Conservation (phyloP, 1,284 basidiomycete genomes). For the Porogramme epimiltina region DNA sequence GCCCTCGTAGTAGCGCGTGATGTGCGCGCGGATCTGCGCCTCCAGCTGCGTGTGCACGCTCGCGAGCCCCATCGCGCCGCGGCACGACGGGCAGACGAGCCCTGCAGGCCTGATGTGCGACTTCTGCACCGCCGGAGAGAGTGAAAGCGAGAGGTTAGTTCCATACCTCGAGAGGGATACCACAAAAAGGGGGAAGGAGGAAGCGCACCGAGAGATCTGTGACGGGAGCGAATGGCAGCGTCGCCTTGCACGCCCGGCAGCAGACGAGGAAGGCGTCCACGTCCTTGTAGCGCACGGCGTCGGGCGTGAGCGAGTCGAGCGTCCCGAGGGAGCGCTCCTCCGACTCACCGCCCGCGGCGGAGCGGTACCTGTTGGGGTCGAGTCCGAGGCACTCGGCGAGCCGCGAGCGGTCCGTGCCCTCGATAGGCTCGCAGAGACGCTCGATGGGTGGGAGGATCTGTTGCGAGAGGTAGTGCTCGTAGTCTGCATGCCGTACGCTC, state of each 20-base stretch:
- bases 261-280: conserved; percentile 69
- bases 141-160: no score
- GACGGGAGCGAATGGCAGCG: conserved; percentile 67
- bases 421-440: conserved; percentile 93
- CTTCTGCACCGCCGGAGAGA: conserved; percentile 30
- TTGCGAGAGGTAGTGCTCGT: conserved; percentile 88
- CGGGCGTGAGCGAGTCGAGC: conserved; percentile 90
- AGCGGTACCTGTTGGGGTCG: conserved; percentile 80
- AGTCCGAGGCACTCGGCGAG: conserved; percentile 94
- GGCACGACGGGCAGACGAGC: conserved; percentile 65
- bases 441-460: conserved; percentile 96
- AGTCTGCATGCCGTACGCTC: conserved; percentile 55
- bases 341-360: conserved; percentile 38
- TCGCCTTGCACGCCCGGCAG: conserved; percentile 73
- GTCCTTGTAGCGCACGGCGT: conserved; percentile 85
- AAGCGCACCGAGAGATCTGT: conserved; percentile 58
- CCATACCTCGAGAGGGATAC: no score
- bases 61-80: conserved; percentile 49
- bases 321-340: conserved; percentile 78
- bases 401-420: conserved; percentile 90
- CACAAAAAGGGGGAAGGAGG: no score
- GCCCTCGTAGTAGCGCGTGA: conserved; percentile 86
- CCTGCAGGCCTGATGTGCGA: conserved; percentile 55
- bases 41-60: conserved; percentile 88
- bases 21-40: conserved; percentile 76